phyloP scores from a whole-genome alignment of 441 rosid genomes.

The Brassica hybrid region DNA sequence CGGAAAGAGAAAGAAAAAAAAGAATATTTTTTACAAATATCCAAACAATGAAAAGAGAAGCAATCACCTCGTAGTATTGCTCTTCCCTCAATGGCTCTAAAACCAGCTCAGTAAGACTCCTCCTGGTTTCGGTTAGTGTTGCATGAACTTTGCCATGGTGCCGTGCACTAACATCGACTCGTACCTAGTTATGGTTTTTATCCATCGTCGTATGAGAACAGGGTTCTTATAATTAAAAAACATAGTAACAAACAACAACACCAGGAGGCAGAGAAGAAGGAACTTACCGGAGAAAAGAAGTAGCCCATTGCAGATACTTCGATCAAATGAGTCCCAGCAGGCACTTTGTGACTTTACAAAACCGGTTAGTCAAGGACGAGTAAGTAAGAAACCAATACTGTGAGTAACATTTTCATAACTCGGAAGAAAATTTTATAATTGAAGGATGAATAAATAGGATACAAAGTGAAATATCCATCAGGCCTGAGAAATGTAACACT shows the following conservation, averaged over 20 bases:
- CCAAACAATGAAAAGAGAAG: background rate
- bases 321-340: conserved; percentile 89
- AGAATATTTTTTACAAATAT: background rate
- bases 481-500: conserved; percentile 72
- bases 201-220: conserved; percentile 13
- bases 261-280: background rate
- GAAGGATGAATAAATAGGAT: conserved; percentile 46
- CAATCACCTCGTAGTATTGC: conserved; percentile 78
- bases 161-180: conserved; percentile 95
- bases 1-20: background rate
- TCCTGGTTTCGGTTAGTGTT: conserved; percentile 85
- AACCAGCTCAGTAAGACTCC: conserved; percentile 76
- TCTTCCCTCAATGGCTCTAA: conserved; percentile 83
- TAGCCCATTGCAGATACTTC: conserved; percentile 85
- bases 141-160: conserved; percentile 91
- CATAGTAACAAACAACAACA: background rate
- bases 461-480: conserved; percentile 96
- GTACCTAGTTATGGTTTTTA: conserved; percentile 55
- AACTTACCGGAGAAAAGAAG: conserved; percentile 84
- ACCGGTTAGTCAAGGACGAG: conserved; percentile 56
- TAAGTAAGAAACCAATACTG: background rate
- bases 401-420: background rate
- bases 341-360: conserved; percentile 62
- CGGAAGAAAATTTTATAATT: background rate
- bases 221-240: background rate